phyloP scores from a whole-genome alignment of 2,329 filamentous ascomycete species.

The Epichloe sp. region DNA sequence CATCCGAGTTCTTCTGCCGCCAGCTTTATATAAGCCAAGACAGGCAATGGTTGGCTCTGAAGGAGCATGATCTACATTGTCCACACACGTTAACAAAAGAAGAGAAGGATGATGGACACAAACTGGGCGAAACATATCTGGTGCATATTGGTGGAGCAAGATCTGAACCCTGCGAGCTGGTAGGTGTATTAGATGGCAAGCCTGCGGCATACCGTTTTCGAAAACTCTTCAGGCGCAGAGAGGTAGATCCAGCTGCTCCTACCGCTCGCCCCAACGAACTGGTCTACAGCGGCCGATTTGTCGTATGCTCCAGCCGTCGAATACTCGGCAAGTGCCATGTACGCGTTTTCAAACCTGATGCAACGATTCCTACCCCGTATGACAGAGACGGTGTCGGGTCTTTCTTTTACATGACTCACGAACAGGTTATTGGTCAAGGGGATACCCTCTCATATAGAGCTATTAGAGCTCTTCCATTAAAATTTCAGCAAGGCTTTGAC shows the following conservation, averaged over 20 bases:
- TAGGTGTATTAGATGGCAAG: conserved; percentile 11
- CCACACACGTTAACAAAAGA: conserved; percentile 15
- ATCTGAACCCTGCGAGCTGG: conserved; percentile 50
- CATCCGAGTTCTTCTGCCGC: conserved; percentile 50
- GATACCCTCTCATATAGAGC: conserved; percentile 18
- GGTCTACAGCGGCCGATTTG: conserved; percentile 36
- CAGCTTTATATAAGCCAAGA: conserved; percentile 52
- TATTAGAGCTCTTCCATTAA: conserved; percentile 20
- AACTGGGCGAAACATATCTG: conserved; percentile 48
- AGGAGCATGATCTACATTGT: conserved; percentile 42
- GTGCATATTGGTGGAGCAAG: conserved; percentile 17
- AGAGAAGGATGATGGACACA: conserved; percentile 19
- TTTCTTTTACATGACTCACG: conserved; percentile 48
- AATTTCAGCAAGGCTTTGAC: conserved; percentile 43
- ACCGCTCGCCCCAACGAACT: conserved; percentile 41
- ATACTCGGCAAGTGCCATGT: conserved; percentile 48
- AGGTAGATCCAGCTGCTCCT: conserved; percentile 20
- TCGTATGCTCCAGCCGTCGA: conserved; percentile 20
- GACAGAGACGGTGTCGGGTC: conserved; percentile 51
- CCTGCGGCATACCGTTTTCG: conserved; percentile 29
- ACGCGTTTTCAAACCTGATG: conserved; percentile 33
- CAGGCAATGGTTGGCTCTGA: conserved; percentile 48
- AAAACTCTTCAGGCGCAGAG: conserved; percentile 35
- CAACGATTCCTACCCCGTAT: conserved; percentile 49
- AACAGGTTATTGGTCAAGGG: not conserved